These are phyloP conservation scores for Wickerhamiella nectarea DNA, from an alignment of 805 yeast species.

Conservation along the genomic window DNA sequence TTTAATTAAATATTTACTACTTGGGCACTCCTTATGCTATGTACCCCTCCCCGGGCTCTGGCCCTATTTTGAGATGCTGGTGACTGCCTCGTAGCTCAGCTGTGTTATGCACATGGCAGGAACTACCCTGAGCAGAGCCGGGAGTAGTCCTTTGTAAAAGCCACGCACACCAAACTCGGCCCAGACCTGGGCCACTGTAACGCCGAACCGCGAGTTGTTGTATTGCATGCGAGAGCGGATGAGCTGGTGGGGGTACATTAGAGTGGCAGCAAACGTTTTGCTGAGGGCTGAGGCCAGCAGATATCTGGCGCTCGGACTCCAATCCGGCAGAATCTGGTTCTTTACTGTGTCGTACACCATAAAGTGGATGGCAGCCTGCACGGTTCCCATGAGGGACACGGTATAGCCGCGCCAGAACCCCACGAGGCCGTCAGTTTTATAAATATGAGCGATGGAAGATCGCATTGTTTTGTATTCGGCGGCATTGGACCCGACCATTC, in stretches of 20 bases:
- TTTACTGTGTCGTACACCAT: conserved; percentile 74
- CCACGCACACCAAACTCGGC: conserved; percentile 45
- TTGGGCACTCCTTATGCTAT: too few species aligned
- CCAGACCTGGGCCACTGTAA: conserved; percentile 32
- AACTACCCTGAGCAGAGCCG: conserved; percentile 67
- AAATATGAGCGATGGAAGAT: conserved; percentile 41
- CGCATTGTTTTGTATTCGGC: conserved; percentile 43
- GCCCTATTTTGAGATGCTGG: too few species aligned
- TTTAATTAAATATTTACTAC: too few species aligned
- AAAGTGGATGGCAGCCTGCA: conserved; percentile 82
- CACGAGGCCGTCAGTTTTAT: conserved; percentile 40
- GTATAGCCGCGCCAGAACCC: conserved; percentile 62
- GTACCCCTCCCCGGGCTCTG: too few species aligned
- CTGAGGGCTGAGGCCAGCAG: conserved; percentile 53
- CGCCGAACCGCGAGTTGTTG: conserved; percentile 21
- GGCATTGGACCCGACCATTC: conserved; percentile 47
- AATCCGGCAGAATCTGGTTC: conserved; percentile 15
- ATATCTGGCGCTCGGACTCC: conserved; percentile 37
- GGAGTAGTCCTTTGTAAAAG: conserved; percentile 70
- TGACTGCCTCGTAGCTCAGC: conserved; percentile 51
- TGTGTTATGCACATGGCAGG: conserved; percentile 93
- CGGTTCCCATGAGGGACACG: conserved; percentile 68
- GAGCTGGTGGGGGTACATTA: conserved; percentile 76
- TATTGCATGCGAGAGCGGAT: conserved; percentile 60
- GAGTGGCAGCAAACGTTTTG: conserved; percentile 51